Base-by-base conservation (phyloP, 495 filamentous ascomycete species). In the Diplogelasinospora grovesii region DNA sequence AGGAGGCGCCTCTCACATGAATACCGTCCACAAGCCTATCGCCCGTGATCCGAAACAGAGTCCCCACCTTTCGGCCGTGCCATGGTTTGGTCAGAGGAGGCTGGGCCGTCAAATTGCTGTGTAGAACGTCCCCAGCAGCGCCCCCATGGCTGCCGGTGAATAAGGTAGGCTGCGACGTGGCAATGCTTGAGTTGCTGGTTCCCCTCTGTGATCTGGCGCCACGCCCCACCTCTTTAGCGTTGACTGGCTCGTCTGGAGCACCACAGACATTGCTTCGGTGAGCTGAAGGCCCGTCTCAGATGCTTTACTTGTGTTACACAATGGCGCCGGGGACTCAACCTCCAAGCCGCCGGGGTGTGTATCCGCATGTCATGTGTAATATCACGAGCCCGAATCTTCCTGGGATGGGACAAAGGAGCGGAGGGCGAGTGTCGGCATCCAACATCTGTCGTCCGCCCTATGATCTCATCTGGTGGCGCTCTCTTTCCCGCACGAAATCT, bases 1-100 rank as follows among this genome's bases (percentile, higher is more conserved):
- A 59, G 50, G 42, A 57, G 24, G 19, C 19, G 37, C 8, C 24
- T 48, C 56, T 61, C 50, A 57, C 55, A 61, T 61, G 56, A 59
- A 55, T 41, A 27, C 29, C 45, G 48, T 43, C 45, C 39, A 23
- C 36, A n/a, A n/a, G n/a, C n/a, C n/a, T n/a, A n/a, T n/a, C n/a
- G n/a, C n/a, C n/a, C n/a, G n/a, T 44, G 21, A 39, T 31, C 22
- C 29, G 22, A 26, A 20, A 30, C 20, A n/a, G 14, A 7, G 22
- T 14, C 22, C 33, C 50, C 47, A 32, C 48, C 43, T 23, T 34
- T 41, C 24, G 20, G 35, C 27, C 26, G 26, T 29, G 37, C 36
- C 30, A 26, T 35, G 35, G 34, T 29, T 43, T 16, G 34, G 35
- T 16, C 21, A 26, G n/a, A 20, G 13, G 18, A 37, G 37, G n/a